These are phyloP conservation scores for Prunus padus DNA, from an alignment of 306 rosid genomes.

Conservation along the genomic window DNA sequence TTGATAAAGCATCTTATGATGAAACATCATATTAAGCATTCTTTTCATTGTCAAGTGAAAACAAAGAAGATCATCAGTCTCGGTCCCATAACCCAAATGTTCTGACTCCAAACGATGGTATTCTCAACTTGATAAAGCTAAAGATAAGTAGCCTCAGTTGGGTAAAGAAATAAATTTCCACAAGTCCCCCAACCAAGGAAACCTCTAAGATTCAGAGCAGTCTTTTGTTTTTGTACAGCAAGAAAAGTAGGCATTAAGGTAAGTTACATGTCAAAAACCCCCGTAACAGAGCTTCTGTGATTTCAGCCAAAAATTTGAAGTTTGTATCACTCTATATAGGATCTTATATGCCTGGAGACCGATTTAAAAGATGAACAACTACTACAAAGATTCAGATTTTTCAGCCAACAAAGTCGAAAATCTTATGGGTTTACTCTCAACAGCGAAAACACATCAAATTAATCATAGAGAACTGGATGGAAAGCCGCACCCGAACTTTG, in stretches of 20 bases:
- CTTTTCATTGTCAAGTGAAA: not conserved
- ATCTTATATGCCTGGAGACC: conserved; percentile 2
- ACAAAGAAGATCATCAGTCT: not conserved
- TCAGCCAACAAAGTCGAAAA: not conserved
- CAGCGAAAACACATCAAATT: conserved; percentile 18
- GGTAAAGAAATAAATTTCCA: not conserved
- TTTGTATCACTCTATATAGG: not conserved
- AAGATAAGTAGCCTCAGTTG: not conserved
- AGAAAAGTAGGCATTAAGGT: not conserved
- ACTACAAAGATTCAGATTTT: conserved; percentile 1
- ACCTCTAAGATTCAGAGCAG: not conserved
- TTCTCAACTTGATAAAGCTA: not conserved
- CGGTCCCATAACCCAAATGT: not conserved
- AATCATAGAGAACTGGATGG: conserved; percentile 14
- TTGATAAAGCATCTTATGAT: not conserved
- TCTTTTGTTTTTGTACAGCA: not conserved
- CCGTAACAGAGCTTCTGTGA: conserved; percentile 4
- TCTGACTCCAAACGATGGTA: conserved; percentile 9
- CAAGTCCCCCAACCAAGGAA: not conserved
- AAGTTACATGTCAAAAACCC: not conserved
- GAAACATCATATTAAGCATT: not conserved
- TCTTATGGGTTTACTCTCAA: not conserved
- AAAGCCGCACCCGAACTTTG: conserved; percentile 17
- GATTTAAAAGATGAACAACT: conserved; percentile 19
- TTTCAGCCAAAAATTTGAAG: not conserved